Evolutionary conservation across 495 filamentous ascomycete species (phyloP).

Genomic region (Penicillium bovifimosum): DNA sequence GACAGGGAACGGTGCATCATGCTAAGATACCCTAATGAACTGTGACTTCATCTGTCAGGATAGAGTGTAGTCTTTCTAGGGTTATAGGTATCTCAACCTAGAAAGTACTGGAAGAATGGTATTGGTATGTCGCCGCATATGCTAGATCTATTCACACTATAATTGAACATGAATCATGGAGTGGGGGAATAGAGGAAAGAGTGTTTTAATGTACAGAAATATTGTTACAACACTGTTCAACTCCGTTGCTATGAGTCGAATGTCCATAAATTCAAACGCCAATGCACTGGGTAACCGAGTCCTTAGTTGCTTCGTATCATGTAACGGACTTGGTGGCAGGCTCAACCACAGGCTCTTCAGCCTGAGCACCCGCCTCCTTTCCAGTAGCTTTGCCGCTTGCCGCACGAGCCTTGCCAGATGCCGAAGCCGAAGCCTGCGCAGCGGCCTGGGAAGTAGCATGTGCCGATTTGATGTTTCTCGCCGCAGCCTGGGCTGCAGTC

Average conservation of each 20-base stretch:
- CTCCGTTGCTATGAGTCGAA: conserved; percentile 2
- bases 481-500: conserved; percentile 18
- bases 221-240: conserved; percentile 5
- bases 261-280: conserved; percentile 12
- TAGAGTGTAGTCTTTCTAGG: conserved; percentile 8
- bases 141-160: conserved; percentile 3
- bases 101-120: too few relatives aligned
- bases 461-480: conserved; percentile 5
- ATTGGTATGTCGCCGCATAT: conserved; percentile 1
- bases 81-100: conserved; percentile 19
- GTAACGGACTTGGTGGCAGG: not conserved
- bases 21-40: not conserved
- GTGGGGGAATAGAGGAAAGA: conserved; percentile 18
- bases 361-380: not conserved
- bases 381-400: not conserved
- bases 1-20: conserved; percentile 5
- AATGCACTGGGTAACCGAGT: not conserved
- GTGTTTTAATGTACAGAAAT: conserved; percentile 15
- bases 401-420: conserved; percentile 6
- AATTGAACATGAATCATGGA: conserved; percentile 9
- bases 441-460: conserved; percentile 11
- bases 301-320: not conserved
- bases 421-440: conserved; percentile 4
- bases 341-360: not conserved
- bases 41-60: not conserved